A percentile compares a stretch with the other conserved stretches of the same genome.
Conservation (phyloP, 495 filamentous ascomycete species). For the Chaetomium cochliodes region DNA sequence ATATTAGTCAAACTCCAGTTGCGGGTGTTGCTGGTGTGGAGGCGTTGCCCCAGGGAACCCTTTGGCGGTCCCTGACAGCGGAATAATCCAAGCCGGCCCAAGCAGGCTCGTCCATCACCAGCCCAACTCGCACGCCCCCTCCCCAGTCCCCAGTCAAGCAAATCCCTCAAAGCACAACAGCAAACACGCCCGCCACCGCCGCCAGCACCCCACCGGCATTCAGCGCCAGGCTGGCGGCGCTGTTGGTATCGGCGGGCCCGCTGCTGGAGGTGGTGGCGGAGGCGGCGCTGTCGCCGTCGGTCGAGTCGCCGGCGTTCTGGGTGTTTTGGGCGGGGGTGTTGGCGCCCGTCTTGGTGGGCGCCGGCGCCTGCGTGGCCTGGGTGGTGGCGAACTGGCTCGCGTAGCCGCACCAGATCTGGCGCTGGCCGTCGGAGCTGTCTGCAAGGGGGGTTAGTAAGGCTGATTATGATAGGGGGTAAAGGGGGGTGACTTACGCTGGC, state of each 20-base stretch:
- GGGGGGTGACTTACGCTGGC: conserved; percentile 25
- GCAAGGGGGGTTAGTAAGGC: neutral
- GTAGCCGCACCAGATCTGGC: conserved; percentile 44
- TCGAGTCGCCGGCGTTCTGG: conserved; percentile 18
- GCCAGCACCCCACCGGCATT: conserved; percentile 36
- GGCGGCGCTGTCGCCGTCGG: conserved; percentile 19
- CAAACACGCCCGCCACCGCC: conserved; percentile 39
- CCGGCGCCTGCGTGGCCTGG: conserved; percentile 22
- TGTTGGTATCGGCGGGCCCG: conserved; percentile 30
- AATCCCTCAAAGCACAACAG: conserved; percentile 33
- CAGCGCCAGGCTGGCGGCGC: conserved; percentile 36
- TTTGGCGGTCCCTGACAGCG: neutral
- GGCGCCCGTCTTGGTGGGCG: conserved; percentile 14
- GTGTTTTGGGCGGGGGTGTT: conserved; percentile 11
- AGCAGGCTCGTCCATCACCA: neutral
- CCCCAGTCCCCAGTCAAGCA: neutral
- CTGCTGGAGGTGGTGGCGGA: conserved; percentile 27
- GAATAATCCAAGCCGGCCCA: neutral
- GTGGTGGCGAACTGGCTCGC: conserved; percentile 37
- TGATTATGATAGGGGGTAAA: neutral
- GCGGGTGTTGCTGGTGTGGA: neutral
- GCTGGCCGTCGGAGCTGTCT: conserved; percentile 33
- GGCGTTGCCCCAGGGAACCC: neutral
- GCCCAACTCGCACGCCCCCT: neutral
- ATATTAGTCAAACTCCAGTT: conserved; percentile 13